A percentile compares a stretch with the other conserved stretches of the same genome.
These are phyloP conservation scores for Antarctomyces pellizariae DNA, from an alignment of 495 filamentous ascomycete species.

Conservation along the genomic window DNA sequence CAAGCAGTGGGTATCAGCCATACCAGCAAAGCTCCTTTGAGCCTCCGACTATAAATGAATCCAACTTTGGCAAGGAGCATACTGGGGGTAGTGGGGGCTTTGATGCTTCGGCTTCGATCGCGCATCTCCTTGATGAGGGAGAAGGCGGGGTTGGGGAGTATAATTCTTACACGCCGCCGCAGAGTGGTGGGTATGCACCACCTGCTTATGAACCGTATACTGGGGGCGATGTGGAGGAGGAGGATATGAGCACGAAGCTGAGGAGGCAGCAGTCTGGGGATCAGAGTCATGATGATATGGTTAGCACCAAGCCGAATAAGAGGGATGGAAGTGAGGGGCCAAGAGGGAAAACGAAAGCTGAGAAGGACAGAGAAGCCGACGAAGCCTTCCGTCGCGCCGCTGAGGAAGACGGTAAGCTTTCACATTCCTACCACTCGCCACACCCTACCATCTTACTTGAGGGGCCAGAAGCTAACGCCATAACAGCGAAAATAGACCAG, in stretches of 20 bases:
- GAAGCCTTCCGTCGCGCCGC: slow-evolving; percentile 66
- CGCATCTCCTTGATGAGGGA: slow-evolving; percentile 14
- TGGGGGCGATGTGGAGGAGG: no score
- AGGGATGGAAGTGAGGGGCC: no score
- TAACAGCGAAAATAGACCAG: slow-evolving; percentile 11
- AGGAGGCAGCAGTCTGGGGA: no score
- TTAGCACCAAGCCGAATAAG: no score
- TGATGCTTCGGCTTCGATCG: slow-evolving; percentile 14
- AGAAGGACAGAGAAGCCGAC: slow-evolving; percentile 37
- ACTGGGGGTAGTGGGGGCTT: no score
- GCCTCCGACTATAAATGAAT: no score
- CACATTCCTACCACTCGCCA: neutral
- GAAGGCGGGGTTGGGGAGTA: slow-evolving; percentile 10
- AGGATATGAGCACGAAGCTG: slow-evolving; percentile 27
- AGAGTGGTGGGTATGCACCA: slow-evolving; percentile 21
- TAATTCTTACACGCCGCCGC: slow-evolving; percentile 3
- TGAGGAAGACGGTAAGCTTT: slow-evolving; percentile 52
- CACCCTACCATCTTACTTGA: neutral
- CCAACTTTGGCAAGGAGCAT: no score
- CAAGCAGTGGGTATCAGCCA: no score
- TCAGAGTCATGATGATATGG: no score
- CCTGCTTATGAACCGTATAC: slow-evolving; percentile 30
- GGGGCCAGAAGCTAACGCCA: no score
- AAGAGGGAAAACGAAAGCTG: slow-evolving; percentile 24
- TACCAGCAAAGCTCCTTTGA: no score